phyloP scores from a whole-genome alignment of 345 rosid species.

The Streptanthus diversifolius region DNA sequence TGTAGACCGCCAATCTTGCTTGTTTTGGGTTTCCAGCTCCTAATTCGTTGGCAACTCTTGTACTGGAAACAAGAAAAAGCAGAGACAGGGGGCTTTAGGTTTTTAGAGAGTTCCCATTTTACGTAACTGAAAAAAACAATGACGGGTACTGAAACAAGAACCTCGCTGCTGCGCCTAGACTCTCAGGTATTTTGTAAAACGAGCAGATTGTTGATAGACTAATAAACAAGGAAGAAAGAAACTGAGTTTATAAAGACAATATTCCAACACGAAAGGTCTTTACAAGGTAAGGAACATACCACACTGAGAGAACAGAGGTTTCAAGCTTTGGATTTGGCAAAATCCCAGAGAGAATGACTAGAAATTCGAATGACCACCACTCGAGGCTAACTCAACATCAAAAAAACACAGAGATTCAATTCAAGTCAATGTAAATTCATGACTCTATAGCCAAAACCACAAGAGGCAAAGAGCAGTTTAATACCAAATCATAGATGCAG shows the following conservation, averaged over 20 bases:
- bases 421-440: not conserved
- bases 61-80: conserved; percentile 36
- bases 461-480: not conserved
- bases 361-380: conserved; percentile 93
- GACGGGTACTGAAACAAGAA: not conserved
- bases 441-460: not conserved
- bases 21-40: conserved; percentile 36
- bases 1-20: conserved; percentile 24
- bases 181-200: conserved; percentile 53
- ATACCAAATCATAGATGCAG: conserved; percentile 70
- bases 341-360: conserved; percentile 68
- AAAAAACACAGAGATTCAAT: not conserved
- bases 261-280: not conserved
- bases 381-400: conserved; percentile 55
- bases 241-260: not conserved
- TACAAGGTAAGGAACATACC: conserved; percentile 42
- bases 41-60: conserved; percentile 53
- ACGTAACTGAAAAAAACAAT: too few relatives aligned
- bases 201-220: conserved; percentile 56
- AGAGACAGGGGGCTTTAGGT: not conserved
- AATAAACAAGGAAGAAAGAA: conserved; percentile 2
- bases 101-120: not conserved
- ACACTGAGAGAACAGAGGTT: conserved; percentile 76
- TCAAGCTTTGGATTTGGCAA: conserved; percentile 82
- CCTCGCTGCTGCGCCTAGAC: conserved; percentile 67